These are phyloP conservation scores for Hura crepitans DNA, from an alignment of 441 rosid species.

Conservation along the genomic window DNA sequence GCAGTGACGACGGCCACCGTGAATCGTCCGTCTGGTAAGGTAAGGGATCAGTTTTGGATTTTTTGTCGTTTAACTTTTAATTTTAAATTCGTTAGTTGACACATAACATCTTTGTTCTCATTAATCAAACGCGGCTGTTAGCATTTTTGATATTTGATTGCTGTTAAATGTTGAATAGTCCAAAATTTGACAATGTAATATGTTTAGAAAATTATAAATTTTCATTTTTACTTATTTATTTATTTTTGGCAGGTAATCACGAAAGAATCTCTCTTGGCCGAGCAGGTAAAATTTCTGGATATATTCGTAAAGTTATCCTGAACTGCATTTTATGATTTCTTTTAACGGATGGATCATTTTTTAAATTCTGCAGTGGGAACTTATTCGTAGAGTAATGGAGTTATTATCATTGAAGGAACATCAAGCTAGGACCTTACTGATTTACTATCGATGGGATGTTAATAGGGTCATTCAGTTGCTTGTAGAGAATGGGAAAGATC, in stretches of 20 bases:
- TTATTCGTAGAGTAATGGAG: conserved; percentile 54
- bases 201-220: not conserved
- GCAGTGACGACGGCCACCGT: not conserved
- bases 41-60: not conserved
- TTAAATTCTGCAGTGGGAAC: conserved; percentile 43
- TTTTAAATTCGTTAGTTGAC: not conserved
- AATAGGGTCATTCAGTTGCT: conserved; percentile 50
- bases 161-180: not conserved
- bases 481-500: conserved; percentile 52
- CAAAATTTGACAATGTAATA: not conserved
- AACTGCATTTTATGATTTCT: not conserved
- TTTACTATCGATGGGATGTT: conserved; percentile 58
- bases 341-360: not conserved
- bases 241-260: conserved; percentile 54
- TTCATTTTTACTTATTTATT: not conserved
- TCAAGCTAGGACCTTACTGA: conserved; percentile 50
- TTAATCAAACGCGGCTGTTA: not conserved
- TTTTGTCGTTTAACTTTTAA: not conserved
- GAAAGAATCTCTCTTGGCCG: conserved; percentile 55
- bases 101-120: not conserved
- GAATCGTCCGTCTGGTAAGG: conserved; percentile 23
- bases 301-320: not conserved
- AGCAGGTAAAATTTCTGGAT: conserved; percentile 44
- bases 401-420: conserved; percentile 49
- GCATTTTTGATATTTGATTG: not conserved